Evolutionary conservation across 768 basidiomycete genomes (phyloP), one percentile per base, ranked within the genome.

Genomic region (Asterophora parasitica): DNA sequence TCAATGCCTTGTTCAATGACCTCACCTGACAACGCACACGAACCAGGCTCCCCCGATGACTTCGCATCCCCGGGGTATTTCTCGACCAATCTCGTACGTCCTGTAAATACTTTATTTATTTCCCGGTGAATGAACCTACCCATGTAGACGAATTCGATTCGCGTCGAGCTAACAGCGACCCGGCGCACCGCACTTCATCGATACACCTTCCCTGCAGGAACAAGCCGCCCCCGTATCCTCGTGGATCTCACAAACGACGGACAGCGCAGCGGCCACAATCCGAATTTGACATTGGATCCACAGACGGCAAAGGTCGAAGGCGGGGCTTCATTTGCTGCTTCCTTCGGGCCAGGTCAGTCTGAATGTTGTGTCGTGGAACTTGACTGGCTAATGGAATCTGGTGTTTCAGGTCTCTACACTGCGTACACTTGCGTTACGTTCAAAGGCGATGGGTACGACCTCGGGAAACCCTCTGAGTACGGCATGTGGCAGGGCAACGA

Each of bases 11-110:
- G 23, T 16, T 13, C 10, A 1, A 4, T 16, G 35, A 28, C 15
- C n/a, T n/a, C n/a, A n/a, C n/a, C n/a, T 23, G 11, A 17, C 5
- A 7, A 8, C 30, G 4, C n/a, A n/a, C n/a, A n/a, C n/a, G n/a
- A n/a, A 23, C 16, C 27, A 82, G 80, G 80, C 10, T 66, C 69
- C 27, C 76, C 80, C 4, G 81, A 83, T 49, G 82, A 84, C 53
- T 72, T 69, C 48, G 79, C 81, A 4, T 77, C 79, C 12, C 83
- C 82, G 0, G 83, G 83, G 41, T 85, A 83, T 58, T 85, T 85
- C 57, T 72, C 81, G 0, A 75, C 78, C 1, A 82, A 82, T 54
- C 64, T 83, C 26, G 80, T 79, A 40, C 15, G 31, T 28, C 19
- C 28, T 9, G n/a, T 9, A 5, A n/a, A 11, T 23, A 10, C 4